Conservation (phyloP, 371 early-diverging fungal species). For the Funneliformis caledonium region DNA sequence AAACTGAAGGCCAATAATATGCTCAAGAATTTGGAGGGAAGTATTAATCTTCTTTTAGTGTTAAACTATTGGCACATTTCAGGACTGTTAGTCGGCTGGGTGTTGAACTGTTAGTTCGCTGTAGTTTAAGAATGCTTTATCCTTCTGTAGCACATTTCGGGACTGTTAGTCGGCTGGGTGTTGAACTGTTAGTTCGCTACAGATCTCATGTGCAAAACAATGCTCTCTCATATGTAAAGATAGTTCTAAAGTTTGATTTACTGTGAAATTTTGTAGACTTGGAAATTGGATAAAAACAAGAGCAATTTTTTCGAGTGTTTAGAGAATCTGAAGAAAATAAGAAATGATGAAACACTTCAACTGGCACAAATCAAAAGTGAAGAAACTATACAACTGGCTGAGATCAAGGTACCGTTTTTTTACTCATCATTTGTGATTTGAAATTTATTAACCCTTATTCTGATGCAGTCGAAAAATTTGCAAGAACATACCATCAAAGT, state of each 20-base stretch:
- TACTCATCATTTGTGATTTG: background rate
- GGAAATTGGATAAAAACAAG: constrained; percentile 35
- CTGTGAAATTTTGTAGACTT: constrained; percentile 27
- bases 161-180: constrained; percentile 39
- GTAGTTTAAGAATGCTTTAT: constrained; percentile 22
- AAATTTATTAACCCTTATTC: background rate
- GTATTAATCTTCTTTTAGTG: constrained; percentile 11
- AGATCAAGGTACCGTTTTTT: background rate
- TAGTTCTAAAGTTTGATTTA: constrained; percentile 37
- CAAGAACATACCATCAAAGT: constrained; percentile 32
- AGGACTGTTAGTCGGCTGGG: constrained; percentile 38
- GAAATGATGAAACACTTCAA: background rate
- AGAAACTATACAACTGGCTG: constrained; percentile 14
- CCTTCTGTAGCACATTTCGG: constrained; percentile 30
- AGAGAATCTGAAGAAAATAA: constrained; percentile 19
- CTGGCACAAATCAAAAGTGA: constrained; percentile 31
- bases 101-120: constrained; percentile 41
- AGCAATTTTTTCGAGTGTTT: constrained; percentile 31
- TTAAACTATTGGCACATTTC: constrained; percentile 35
- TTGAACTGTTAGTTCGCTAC: constrained; percentile 40
- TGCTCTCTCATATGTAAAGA: constrained; percentile 16
- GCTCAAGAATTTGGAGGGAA: constrained; percentile 4
- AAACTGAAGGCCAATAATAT: constrained; percentile 18
- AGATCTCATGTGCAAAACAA: constrained; percentile 8
- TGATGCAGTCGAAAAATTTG: constrained; percentile 27